Evolutionary conservation across 192 early-diverging fungal genomes (phyloP).

Genomic region (Linnemannia hyalina): DNA sequence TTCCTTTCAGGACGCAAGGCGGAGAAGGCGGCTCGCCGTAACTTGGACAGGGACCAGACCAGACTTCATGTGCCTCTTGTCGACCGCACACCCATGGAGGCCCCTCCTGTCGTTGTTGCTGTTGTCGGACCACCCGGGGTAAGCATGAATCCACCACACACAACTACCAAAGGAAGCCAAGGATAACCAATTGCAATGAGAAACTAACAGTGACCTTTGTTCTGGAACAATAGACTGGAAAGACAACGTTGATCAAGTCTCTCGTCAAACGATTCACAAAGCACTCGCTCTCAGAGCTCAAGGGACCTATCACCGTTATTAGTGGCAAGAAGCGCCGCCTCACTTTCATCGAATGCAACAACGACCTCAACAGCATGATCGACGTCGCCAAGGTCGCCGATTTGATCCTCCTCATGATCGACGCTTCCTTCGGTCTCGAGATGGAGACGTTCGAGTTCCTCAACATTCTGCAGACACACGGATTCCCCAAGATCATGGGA

Average conservation of each 20-base stretch:
- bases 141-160: constrained; percentile 20
- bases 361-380: constrained; percentile 98
- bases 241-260: constrained; percentile 97
- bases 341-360: constrained; percentile 97
- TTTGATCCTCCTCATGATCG: constrained; percentile 93
- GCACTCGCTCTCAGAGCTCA: constrained; percentile 90
- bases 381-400: constrained; percentile 98
- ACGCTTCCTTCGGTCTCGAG: constrained; percentile 98
- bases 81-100: constrained; percentile 90
- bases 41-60: constrained; percentile 88
- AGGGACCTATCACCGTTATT: constrained; percentile 98
- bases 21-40: constrained; percentile 83
- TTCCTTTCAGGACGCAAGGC: constrained; percentile 80
- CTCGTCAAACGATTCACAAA: constrained; percentile 96
- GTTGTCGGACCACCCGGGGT: constrained; percentile 96
- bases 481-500: constrained; percentile 98
- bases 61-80: constrained; percentile 96
- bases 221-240: constrained; percentile 80
- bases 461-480: constrained; percentile 96
- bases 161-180: not conserved
- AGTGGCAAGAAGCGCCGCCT: constrained; percentile 94
- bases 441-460: constrained; percentile 99
- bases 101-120: constrained; percentile 94
- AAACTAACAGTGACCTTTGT: not conserved
- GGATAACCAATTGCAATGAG: not conserved